Percentiles rank a stretch among this genome's conserved stretches.
phyloP scores from a whole-genome alignment of 495 filamentous ascomycete species.

The Poronia punctata region DNA sequence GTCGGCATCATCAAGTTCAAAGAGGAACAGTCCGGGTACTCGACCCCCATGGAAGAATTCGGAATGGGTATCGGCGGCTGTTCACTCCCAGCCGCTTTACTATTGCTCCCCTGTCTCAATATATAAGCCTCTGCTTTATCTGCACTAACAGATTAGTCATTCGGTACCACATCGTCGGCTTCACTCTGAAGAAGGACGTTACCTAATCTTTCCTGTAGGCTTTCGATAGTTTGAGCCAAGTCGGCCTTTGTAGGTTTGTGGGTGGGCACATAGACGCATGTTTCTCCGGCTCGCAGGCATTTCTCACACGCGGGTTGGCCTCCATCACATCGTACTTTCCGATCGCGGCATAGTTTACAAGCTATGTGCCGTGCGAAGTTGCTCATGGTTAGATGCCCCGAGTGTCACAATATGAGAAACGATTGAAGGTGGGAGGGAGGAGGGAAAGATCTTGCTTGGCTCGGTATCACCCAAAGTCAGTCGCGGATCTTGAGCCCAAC shows the following conservation, averaged over 20 bases:
- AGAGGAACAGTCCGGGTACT: constrained; percentile 5
- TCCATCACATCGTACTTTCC: constrained; percentile 14
- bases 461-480: constrained; percentile 3
- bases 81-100: background rate
- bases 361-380: constrained; percentile 13
- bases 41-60: constrained; percentile 6
- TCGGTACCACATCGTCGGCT: background rate
- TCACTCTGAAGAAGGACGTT: background rate
- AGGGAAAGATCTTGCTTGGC: background rate
- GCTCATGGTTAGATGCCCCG: constrained; percentile 7
- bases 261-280: constrained; percentile 12
- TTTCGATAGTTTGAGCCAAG: constrained; percentile 13
- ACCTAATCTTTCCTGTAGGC: constrained; percentile 15
- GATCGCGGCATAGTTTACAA: constrained; percentile 14
- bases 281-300: constrained; percentile 11
- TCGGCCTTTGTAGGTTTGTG: constrained; percentile 15
- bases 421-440: background rate
- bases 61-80: constrained; percentile 1
- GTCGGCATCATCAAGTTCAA: constrained; percentile 3
- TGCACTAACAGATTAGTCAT: background rate
- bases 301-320: constrained; percentile 13
- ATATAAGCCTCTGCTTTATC: constrained; percentile 14
- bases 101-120: constrained; percentile 9
- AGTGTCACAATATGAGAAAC: background rate
- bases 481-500: background rate